Evolutionary conservation across 768 basidiomycete genomes (phyloP), one percentile per base, ranked within the genome.

Genomic region (Crepidotus variabilis): DNA sequence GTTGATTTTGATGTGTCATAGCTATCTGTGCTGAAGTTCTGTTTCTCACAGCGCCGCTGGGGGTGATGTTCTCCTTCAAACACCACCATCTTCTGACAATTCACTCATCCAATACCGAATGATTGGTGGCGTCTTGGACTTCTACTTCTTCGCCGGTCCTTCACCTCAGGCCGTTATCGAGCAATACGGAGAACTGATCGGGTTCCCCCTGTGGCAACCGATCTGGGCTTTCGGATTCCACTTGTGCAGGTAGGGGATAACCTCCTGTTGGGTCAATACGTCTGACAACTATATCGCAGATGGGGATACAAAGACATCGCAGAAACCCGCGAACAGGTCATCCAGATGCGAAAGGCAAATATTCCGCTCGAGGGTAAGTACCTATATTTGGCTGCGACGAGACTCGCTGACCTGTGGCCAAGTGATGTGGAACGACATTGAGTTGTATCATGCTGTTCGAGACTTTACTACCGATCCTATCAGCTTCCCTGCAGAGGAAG

Each of bases 341-440:
- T 65, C 24, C 78, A 69, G 62, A 78, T 77, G 89, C 76, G 84
- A 16, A 81, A 77, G 20, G 87, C 88, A 0, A 75, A 82, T 52
- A 82, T 93, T 57, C 91, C 90, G n/a, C 76, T 92, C 6, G 90
- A 93, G 80, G 82, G 84, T 84, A 24, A 28, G 60, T 49, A 45
- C 47, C 62, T 57, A 53, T 46, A 50, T 18, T 54, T 55, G 53
- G 21, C 24, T 21, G 22, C 9, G 16, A 45, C 52, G 18, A 34
- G 34, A 21, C 56, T 8, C 8, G 52, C 50, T 57, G 35, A 47
- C 23, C 23, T 36, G 47, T 50, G 21, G 22, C 49, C 34, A 34
- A 86, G 86, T 83, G 47, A 87, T 87, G 78, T 90, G 88, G 88
- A 88, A 86, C 63, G 88, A 89, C 60, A 87, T 90, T 57, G 87